Evolutionary conservation across 345 rosid genomes (phyloP), one percentile per base, ranked within the genome.

Genomic region (Eucalyptus sp.): DNA sequence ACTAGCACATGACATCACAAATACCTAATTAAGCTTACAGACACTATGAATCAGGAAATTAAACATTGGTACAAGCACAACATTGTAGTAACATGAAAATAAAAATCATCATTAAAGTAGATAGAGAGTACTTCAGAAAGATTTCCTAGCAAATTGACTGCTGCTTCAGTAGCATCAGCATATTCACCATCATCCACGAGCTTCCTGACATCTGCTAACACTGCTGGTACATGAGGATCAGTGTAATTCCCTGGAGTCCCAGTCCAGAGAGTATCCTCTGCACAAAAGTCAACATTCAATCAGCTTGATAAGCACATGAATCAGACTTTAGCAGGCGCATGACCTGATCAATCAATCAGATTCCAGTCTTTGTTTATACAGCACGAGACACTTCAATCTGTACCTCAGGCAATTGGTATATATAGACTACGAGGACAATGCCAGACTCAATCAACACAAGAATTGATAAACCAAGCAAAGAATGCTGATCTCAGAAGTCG

Each of bases 191-290:
- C 89, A 87, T 93, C 95, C 52, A 97, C 97, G 51, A 97, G 97
- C 85, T 89, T 91, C 92, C 99, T 94, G 76, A 97, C 97, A 89
- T 90, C 90, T 48, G 94, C 89, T 29, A 95, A 92, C 86, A 95
- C 97, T 88, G 90, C 93, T 13, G 94, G 97, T 13, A 94, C 98
- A 66, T 91, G 90, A 12, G 95, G 95, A 86, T 96, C 90, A 12
- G 96, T 94, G 64, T 96, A 96, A 71, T 94, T 89, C 27, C 95
- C 95, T 5, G 99, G 97, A 60, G 86, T 92, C 87, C 99, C 99
- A 6, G 98, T 96, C 99, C 98, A 96, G 22, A 96, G 94, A 16
- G 99, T 95, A 88, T 96, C 99, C 94, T 96, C 97, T 97, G 88
- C 86, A 92, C 89, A 86, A 88, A 5, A 80, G 88, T 64, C 58